Conservation (phyloP, 805 yeast genomes). For the Saturnispora hagleri region DNA sequence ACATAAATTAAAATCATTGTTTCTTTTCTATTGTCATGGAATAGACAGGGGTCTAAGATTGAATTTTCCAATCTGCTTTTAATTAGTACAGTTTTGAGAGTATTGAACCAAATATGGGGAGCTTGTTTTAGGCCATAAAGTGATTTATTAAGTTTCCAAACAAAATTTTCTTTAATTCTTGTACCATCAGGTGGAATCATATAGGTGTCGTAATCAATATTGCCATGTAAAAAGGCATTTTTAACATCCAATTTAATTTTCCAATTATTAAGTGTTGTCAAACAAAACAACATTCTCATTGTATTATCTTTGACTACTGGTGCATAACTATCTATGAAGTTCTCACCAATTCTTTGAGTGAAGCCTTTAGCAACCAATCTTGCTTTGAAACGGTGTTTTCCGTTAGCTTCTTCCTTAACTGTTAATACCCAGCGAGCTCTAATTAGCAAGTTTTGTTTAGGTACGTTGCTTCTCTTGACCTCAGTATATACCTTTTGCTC, state of each 20-base stretch:
- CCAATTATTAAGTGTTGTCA: neutral
- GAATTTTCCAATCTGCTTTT: neutral
- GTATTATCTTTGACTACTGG: slow-evolving; percentile 5
- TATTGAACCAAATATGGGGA: slow-evolving; percentile 3
- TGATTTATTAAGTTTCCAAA: slow-evolving; percentile 2
- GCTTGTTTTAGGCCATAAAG: slow-evolving; percentile 5
- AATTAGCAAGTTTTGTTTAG: neutral
- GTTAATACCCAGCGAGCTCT: slow-evolving; percentile 3
- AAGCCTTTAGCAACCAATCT: slow-evolving; percentile 9
- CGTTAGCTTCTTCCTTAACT: slow-evolving; percentile 5
- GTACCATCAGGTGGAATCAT: slow-evolving; percentile 5
- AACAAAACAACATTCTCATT: neutral
- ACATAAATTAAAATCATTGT: slow-evolving; percentile 1
- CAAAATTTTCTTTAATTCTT: neutral
- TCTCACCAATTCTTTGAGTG: slow-evolving; percentile 3
- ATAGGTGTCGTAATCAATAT: slow-evolving; percentile 5
- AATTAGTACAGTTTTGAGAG: neutral
- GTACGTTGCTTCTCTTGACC: neutral
- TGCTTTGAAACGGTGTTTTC: slow-evolving; percentile 5
- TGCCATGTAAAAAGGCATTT: slow-evolving; percentile 9
- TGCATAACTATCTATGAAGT: slow-evolving; percentile 5
- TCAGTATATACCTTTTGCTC: neutral
- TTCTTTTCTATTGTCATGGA: neutral
- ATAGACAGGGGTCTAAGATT: slow-evolving; percentile 2
- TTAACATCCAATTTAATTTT: slow-evolving; percentile 10